These are phyloP conservation scores for Colletotrichum sublineola DNA, from an alignment of 2,329 filamentous ascomycete genomes.

Conservation along the genomic window DNA sequence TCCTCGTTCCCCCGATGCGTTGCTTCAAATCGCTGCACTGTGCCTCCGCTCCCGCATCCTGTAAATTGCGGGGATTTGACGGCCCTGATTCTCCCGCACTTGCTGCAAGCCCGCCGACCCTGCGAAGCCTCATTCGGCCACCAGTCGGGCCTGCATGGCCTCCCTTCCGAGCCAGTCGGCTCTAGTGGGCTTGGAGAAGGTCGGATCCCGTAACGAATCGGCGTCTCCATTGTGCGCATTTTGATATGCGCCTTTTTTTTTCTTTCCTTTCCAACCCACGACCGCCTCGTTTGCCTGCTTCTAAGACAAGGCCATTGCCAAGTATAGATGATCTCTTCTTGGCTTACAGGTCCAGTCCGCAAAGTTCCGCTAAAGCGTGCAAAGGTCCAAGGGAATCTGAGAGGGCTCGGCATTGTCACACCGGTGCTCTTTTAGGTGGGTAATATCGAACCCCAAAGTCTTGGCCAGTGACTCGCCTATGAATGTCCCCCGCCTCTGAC, in stretches of 20 bases:
- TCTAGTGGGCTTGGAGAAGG: slow-evolving; percentile 35
- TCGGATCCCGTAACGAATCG: slow-evolving; percentile 20
- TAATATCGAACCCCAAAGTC: slow-evolving; percentile 21
- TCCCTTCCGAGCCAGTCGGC: slow-evolving; percentile 32
- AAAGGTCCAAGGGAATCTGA: slow-evolving; percentile 17
- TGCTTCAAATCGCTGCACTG: slow-evolving; percentile 35
- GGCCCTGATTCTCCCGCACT: slow-evolving; percentile 41
- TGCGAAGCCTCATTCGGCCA: slow-evolving; percentile 32
- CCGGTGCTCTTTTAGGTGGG: slow-evolving; percentile 16
- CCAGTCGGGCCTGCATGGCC: slow-evolving; percentile 30
- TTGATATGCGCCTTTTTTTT: slow-evolving; percentile 35
- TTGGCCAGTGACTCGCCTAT: slow-evolving; percentile 23
- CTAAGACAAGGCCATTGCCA: slow-evolving; percentile 34
- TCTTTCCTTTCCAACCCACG: slow-evolving; percentile 4
- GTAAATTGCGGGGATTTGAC: slow-evolving; percentile 41
- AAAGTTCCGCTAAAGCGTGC: slow-evolving; percentile 36
- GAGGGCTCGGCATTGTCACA: slow-evolving; percentile 16
- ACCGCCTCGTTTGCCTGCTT: slow-evolving; percentile 34
- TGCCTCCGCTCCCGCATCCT: slow-evolving; percentile 41
- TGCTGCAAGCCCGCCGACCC: slow-evolving; percentile 19
- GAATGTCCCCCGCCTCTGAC: slow-evolving; percentile 10
- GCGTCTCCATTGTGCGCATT: slow-evolving; percentile 13
- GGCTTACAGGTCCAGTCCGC: slow-evolving; percentile 23
- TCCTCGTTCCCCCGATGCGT: slow-evolving; percentile 25
- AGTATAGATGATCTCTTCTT: slow-evolving; percentile 38